Evolutionary conservation across 768 basidiomycete genomes (phyloP), one percentile per base, ranked within the genome.

Genomic region (Hericium coralloides): DNA sequence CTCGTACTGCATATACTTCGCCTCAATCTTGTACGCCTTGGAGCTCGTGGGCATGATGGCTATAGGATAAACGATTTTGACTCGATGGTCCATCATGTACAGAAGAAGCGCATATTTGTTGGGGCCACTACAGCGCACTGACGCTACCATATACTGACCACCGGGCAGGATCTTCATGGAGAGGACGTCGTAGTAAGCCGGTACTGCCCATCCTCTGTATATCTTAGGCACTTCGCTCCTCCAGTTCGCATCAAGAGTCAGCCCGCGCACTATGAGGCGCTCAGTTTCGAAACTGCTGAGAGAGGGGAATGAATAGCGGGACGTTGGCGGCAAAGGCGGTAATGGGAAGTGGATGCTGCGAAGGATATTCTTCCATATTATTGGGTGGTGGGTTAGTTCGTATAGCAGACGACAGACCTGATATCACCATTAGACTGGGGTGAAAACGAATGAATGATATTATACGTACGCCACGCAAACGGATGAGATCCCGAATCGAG

Each of bases 241-340:
- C 62, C 62, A 63, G 60, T 63, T 63, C n/a, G 62, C 59, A 37
- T 63, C 60, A 10, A 58, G 53, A 5, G 60, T 51, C 31, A 63
- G 55, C 17, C 60, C 52, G 23, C 62, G 62, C 22, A 53, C 41
- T 9, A 63, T 52, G 14, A 63, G 31, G 25, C 60, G 59, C 39
- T 63, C 62, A 14, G 62, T 55, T 37, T 63, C 62, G 9, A 63
- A 50, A 38, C 60, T 60, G 26, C 60, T 63, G 37, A 63, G 57
- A 15, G 23, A 43, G 1, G 50, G 38, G 22, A 58, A 61, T 12
- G 57, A 56, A 39, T 63, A 63, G 25, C 52, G 60, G 4, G 52
- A 37, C 6, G 62, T 61, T 3, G 59, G 62, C 18, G 62, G 62
- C 2, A 63, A 52, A 0, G 62, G 62, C 26, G 60, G 62, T 17